A percentile compares a stretch with the other conserved stretches of the same genome.
These are phyloP conservation scores for Metschnikowia shivogae DNA, from an alignment of 805 yeast species.

Conservation along the genomic window DNA sequence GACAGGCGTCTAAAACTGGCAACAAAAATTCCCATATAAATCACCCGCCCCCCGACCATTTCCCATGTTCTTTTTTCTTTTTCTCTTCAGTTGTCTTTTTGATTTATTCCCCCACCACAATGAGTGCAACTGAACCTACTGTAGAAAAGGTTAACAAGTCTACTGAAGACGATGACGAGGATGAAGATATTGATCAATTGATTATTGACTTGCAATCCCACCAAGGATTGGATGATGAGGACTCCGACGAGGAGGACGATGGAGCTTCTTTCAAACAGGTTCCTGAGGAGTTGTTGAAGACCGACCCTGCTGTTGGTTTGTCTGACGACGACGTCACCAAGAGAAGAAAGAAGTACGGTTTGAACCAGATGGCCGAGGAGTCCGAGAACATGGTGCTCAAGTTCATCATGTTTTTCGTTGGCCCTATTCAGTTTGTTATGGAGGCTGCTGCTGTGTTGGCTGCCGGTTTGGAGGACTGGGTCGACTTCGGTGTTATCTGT, in stretches of 20 bases:
- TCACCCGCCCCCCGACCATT: constrained; percentile 10
- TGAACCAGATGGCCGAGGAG: constrained; percentile 88
- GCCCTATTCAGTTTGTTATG: constrained; percentile 97
- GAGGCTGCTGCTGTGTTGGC: constrained; percentile 95
- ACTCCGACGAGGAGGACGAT: constrained; percentile 29
- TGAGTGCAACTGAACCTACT: constrained; percentile 49
- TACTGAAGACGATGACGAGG: constrained; percentile 49
- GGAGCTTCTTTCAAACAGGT: constrained; percentile 55
- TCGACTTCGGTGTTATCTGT: constrained; percentile 96
- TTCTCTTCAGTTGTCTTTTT: constrained; percentile 15
- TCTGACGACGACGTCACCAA: constrained; percentile 69
- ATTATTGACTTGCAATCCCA: constrained; percentile 75
- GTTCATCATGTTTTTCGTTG: constrained; percentile 83
- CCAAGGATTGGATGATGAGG: constrained; percentile 36
- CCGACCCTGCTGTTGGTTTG: constrained; percentile 77
- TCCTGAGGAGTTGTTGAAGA: constrained; percentile 80
- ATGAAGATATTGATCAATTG: constrained; percentile 57
- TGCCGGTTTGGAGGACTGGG: constrained; percentile 97
- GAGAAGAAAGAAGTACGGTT: constrained; percentile 89
- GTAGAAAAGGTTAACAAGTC: constrained; percentile 49
- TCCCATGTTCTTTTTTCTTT: constrained; percentile 7
- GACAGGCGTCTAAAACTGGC: constrained; percentile 6
- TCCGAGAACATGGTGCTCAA: constrained; percentile 73
- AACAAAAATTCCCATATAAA: constrained; percentile 14
- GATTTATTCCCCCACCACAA: constrained; percentile 10